phyloP scores from a whole-genome alignment of 495 filamentous ascomycete species.

The Penicillium antarcticum region DNA sequence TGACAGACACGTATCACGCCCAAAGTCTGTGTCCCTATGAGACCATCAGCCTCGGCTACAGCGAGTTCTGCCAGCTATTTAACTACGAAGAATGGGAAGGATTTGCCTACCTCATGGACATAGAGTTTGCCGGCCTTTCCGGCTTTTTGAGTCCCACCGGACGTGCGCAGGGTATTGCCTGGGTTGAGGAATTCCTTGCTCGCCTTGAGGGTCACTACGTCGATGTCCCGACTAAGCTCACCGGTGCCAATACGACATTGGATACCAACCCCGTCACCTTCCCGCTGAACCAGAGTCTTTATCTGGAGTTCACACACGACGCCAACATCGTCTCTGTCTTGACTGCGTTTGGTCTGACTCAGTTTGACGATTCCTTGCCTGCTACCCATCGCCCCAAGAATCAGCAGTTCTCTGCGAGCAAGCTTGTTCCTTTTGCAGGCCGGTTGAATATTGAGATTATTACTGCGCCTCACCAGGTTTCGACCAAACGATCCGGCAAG shows the following conservation, averaged over 20 bases:
- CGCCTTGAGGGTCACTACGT: conserved; percentile 53
- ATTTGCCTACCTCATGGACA: conserved; percentile 51
- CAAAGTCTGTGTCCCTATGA: conserved; percentile 58
- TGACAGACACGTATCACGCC: conserved; percentile 49
- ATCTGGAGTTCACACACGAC: conserved; percentile 37
- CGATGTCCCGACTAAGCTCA: conserved; percentile 33
- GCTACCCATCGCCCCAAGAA: conserved; percentile 37
- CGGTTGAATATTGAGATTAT: conserved; percentile 65
- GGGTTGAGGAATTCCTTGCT: conserved; percentile 58
- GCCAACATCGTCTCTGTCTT: conserved; percentile 32
- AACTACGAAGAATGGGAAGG: conserved; percentile 49
- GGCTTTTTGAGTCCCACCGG: conserved; percentile 54
- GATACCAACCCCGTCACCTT: conserved; percentile 44
- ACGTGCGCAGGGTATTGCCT: conserved; percentile 56
- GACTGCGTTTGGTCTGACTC: conserved; percentile 50
- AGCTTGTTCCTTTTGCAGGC: conserved; percentile 58
- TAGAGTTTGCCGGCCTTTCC: conserved; percentile 52
- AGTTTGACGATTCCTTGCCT: conserved; percentile 46
- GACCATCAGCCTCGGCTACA: conserved; percentile 58
- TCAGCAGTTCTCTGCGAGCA: conserved; percentile 52
- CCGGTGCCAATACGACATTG: conserved; percentile 52
- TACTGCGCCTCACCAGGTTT: conserved; percentile 49
- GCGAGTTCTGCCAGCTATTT: conserved; percentile 48
- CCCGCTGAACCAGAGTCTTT: conserved; percentile 45
- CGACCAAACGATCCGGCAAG: conserved; percentile 31